These are phyloP conservation scores for Rhododendron griersonianum DNA, from an alignment of 148 eudicot genomes.

Conservation along the genomic window DNA sequence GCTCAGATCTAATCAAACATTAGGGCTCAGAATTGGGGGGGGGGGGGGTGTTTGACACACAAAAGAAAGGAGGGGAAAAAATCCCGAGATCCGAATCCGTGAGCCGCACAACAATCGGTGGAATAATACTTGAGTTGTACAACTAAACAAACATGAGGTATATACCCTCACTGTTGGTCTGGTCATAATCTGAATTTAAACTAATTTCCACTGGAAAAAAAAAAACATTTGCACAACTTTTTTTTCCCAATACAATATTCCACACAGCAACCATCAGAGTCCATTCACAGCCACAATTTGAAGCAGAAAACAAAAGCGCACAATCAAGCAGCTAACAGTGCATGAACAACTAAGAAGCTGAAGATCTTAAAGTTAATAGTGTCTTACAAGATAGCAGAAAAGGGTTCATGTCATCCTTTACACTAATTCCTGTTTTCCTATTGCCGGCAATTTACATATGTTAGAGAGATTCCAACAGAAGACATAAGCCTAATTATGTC, in stretches of 20 bases:
- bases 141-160: neutral
- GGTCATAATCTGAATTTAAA: neutral
- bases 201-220: neutral
- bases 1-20: too few relatives aligned
- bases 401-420: conserved; percentile 5
- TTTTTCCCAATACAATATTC: neutral
- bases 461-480: neutral
- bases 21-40: too few relatives aligned
- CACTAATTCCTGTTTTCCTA: neutral
- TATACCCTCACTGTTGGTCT: neutral
- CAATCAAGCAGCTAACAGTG: neutral
- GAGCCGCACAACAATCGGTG: too few relatives aligned
- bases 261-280: neutral
- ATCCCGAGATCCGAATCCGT: too few relatives aligned
- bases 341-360: neutral
- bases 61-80: too few relatives aligned
- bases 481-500: neutral
- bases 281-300: neutral
- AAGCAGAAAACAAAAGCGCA: neutral
- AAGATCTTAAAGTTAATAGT: neutral
- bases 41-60: too few relatives aligned
- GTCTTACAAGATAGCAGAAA: neutral
- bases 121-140: neutral
- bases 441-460: conserved; percentile 9
- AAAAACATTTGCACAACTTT: neutral